phyloP scores from a whole-genome alignment of 176 grass and related monocot species.

The Microstegium vimineum region DNA sequence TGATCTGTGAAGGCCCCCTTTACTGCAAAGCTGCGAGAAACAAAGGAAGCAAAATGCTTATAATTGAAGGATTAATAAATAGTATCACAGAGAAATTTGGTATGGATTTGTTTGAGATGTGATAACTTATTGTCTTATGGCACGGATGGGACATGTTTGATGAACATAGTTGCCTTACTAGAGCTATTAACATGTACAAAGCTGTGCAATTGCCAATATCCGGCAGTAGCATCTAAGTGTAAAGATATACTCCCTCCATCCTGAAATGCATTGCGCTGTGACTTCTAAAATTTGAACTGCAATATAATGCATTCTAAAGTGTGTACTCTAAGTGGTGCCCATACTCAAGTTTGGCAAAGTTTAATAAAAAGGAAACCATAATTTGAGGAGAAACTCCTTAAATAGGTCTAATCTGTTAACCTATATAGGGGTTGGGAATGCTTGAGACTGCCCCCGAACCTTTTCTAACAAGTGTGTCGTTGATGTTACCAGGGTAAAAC shows the following conservation, averaged over 20 bases:
- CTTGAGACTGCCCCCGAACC: not conserved
- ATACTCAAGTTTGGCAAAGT: too few relatives aligned
- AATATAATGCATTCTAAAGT: too few relatives aligned
- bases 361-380: too few relatives aligned
- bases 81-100: not conserved
- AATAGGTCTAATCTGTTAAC: too few relatives aligned
- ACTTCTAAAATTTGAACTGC: too few relatives aligned
- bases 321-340: too few relatives aligned
- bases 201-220: too few relatives aligned
- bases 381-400: too few relatives aligned
- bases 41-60: not conserved
- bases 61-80: not conserved
- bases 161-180: not conserved
- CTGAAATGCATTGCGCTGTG: too few relatives aligned
- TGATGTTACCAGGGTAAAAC: conserved; percentile 38
- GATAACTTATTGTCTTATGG: not conserved
- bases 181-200: too few relatives aligned
- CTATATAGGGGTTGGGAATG: not conserved
- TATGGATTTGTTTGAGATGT: not conserved
- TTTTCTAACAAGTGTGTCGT: not conserved
- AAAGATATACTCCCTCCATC: too few relatives aligned
- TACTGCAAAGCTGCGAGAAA: not conserved
- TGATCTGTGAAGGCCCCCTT: not conserved
- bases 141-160: not conserved
- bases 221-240: too few relatives aligned